These are phyloP conservation scores for Xanthoceras sorbifolium DNA, from an alignment of 345 rosid species.

Conservation along the genomic window DNA sequence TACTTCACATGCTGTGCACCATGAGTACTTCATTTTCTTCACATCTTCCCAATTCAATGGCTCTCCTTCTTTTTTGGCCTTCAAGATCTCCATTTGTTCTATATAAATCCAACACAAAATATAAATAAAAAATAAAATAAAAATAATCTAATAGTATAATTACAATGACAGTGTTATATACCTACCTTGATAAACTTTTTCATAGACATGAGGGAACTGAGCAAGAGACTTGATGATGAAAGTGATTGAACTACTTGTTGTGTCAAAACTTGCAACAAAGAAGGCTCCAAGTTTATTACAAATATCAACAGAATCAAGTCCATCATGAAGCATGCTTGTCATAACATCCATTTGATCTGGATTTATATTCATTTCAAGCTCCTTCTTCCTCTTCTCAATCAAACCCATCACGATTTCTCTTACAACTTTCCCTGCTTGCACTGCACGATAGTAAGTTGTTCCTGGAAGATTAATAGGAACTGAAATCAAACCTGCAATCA, in stretches of 20 bases:
- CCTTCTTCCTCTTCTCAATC: constrained; percentile 28
- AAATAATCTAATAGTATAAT: too few relatives aligned
- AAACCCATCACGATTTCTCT: constrained; percentile 15
- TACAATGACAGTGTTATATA: too few relatives aligned
- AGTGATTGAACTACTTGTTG: constrained; percentile 30
- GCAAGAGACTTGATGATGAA: constrained; percentile 26
- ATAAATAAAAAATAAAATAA: too few relatives aligned
- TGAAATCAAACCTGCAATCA: constrained; percentile 29
- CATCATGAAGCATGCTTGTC: constrained; percentile 19
- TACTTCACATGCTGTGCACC: constrained; percentile 25
- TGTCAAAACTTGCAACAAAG: constrained; percentile 33
- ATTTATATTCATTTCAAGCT: constrained; percentile 9
- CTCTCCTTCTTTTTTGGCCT: constrained; percentile 21
- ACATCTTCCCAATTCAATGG: constrained; percentile 32
- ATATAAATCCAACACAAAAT: background rate
- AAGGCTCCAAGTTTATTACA: constrained; percentile 29
- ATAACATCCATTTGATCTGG: constrained; percentile 11
- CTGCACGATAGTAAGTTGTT: constrained; percentile 23
- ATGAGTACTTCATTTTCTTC: constrained; percentile 33
- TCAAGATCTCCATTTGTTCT: constrained; percentile 29
- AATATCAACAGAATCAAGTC: constrained; percentile 25
- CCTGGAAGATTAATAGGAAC: constrained; percentile 38
- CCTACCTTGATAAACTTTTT: constrained; percentile 24
- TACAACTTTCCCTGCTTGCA: constrained; percentile 26
- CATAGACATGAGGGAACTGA: constrained; percentile 24